These are phyloP conservation scores for Sonneratia caseolaris DNA, from an alignment of 345 rosid genomes.

Conservation along the genomic window DNA sequence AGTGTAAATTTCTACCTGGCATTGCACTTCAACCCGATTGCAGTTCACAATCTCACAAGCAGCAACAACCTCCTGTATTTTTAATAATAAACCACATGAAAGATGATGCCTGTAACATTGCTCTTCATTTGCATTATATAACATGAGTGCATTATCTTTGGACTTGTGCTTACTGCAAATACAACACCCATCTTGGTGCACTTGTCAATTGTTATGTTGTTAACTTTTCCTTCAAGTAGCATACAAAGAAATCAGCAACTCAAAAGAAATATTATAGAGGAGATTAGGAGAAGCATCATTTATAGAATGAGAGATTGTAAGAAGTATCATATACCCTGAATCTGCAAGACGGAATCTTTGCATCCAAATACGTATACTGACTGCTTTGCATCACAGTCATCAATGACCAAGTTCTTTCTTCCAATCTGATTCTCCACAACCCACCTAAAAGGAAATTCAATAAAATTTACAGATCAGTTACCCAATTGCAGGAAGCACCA, in stretches of 20 bases:
- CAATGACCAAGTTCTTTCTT: conserved; percentile 67
- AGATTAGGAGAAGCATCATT: neutral
- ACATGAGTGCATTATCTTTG: neutral
- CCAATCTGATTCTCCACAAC: conserved; percentile 94
- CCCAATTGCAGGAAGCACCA: neutral
- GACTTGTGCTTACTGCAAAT: conserved; percentile 54
- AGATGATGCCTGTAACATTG: conserved; percentile 6
- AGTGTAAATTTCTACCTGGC: conserved; percentile 55
- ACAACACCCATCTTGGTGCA: conserved; percentile 91
- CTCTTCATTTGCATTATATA: neutral
- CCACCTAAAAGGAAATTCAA: conserved; percentile 52
- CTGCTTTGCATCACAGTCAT: conserved; percentile 88
- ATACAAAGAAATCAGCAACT: neutral
- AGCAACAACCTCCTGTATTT: conserved; percentile 86
- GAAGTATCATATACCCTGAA: conserved; percentile 44
- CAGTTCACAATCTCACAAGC: conserved; percentile 97
- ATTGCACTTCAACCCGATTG: conserved; percentile 88
- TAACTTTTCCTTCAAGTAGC: conserved; percentile 75
- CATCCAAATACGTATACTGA: conserved; percentile 88
- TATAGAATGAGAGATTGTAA: neutral
- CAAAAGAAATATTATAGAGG: neutral
- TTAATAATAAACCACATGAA: conserved; percentile 9
- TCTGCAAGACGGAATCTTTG: conserved; percentile 94
- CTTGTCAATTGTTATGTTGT: conserved; percentile 91
- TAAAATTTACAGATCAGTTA: neutral